phyloP scores from a whole-genome alignment of 75 land plant species.

The Cunninghamia lanceolata region DNA sequence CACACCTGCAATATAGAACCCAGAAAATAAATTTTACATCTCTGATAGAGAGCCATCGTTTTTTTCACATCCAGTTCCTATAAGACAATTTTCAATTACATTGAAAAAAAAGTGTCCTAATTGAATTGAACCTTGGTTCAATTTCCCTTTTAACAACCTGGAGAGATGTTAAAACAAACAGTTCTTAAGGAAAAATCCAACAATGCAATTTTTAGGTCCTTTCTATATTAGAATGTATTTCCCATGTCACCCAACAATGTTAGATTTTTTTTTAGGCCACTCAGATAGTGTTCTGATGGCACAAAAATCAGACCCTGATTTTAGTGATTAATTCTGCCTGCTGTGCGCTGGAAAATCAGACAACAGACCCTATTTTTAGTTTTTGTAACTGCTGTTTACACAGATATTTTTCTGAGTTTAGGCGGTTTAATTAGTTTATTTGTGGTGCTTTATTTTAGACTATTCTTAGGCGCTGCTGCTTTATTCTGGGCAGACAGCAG shows the following conservation, averaged over 20 bases:
- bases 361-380: too few relatives aligned
- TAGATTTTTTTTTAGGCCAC: too few relatives aligned
- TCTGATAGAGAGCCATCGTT: not conserved
- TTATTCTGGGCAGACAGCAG: too few relatives aligned
- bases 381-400: too few relatives aligned
- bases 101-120: not conserved
- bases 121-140: not conserved
- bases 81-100: not conserved
- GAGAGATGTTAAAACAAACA: not conserved
- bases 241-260: not conserved
- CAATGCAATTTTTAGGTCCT: not conserved
- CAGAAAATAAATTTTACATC: not conserved
- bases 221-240: not conserved
- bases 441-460: too few relatives aligned
- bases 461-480: too few relatives aligned
- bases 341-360: too few relatives aligned
- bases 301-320: too few relatives aligned
- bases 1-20: slow-evolving; percentile 66
- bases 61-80: not conserved
- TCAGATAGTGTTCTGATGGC: too few relatives aligned
- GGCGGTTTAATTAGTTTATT: too few relatives aligned
- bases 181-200: not conserved
- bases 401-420: too few relatives aligned
- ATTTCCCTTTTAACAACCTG: slow-evolving; percentile 1
- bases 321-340: too few relatives aligned